Conservation (phyloP, 805 yeast genomes). For the Schizosaccharomyces octosporus region DNA sequence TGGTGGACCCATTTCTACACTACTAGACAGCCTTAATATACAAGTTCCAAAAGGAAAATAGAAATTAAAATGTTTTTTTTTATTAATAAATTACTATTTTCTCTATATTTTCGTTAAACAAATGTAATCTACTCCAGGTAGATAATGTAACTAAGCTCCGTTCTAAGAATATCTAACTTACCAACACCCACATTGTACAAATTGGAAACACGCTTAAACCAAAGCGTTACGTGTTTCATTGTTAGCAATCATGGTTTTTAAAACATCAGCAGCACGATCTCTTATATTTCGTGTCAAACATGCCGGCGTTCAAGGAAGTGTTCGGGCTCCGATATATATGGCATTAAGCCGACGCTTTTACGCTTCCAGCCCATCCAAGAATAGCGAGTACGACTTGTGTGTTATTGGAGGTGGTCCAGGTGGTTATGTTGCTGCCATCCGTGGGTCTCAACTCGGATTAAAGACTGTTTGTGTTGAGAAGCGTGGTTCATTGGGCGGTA, state of each 20-base stretch:
- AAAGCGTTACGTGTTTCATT: no score
- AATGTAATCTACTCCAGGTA: no score
- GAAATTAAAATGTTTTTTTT: neutral
- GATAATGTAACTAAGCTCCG: neutral
- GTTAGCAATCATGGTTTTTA: no score
- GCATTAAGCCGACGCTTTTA: neutral
- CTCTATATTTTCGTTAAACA: neutral
- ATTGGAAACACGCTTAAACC: no score
- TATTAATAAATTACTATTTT: neutral
- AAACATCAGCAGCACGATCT: no score
- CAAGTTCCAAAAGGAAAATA: neutral
- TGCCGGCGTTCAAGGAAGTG: neutral
- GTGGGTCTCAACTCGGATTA: conserved; percentile 86
- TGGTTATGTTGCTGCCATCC: conserved; percentile 80
- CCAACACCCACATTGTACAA: no score
- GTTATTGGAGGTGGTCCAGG: conserved; percentile 99
- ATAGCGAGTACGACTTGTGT: neutral
- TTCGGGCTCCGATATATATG: neutral
- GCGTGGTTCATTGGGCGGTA: conserved; percentile 91
- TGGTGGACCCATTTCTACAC: neutral
- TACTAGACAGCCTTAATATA: neutral
- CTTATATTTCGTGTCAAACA: neutral
- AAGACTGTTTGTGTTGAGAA: conserved; percentile 93
- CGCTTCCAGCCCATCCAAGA: neutral
- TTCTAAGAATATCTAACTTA: neutral